These are phyloP conservation scores for Trametes sp. DNA, from an alignment of 1,284 basidiomycete genomes.

Conservation along the genomic window DNA sequence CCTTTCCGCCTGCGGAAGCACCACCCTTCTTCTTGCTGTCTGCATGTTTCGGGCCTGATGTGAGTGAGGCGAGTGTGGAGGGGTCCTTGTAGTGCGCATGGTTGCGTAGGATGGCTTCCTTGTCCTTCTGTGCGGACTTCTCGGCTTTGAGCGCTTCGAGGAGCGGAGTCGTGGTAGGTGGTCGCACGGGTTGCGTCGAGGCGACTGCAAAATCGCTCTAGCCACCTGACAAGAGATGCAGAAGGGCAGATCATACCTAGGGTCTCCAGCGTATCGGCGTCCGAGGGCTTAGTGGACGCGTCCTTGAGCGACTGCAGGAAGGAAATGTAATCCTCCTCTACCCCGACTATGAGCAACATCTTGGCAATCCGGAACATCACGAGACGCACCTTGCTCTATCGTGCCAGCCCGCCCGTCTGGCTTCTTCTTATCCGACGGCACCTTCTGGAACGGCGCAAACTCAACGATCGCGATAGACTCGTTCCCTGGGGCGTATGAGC, in stretches of 20 bases:
- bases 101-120: slow-evolving; percentile 70
- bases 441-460: slow-evolving; percentile 92
- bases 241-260: slow-evolving; percentile 56
- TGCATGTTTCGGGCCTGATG: slow-evolving; percentile 50
- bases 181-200: slow-evolving; percentile 60
- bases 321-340: slow-evolving; percentile 63
- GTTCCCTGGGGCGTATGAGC: slow-evolving; percentile 62
- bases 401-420: slow-evolving; percentile 73
- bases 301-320: slow-evolving; percentile 76
- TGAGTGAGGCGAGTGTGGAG: slow-evolving; percentile 24
- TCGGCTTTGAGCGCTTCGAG: slow-evolving; percentile 89
- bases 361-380: too few species aligned
- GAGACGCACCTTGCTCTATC: slow-evolving; percentile 72
- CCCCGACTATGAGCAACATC: neutral
- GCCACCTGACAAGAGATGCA: too few species aligned
- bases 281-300: slow-evolving; percentile 52
- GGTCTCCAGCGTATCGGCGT: slow-evolving; percentile 66
- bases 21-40: slow-evolving; percentile 58
- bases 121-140: slow-evolving; percentile 75
- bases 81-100: slow-evolving; percentile 72
- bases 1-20: slow-evolving; percentile 25
- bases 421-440: slow-evolving; percentile 79
- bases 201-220: slow-evolving; percentile 68
- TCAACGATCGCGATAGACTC: slow-evolving; percentile 92
- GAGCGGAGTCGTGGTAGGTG: slow-evolving; percentile 84